Base-by-base conservation (phyloP, 2,329 filamentous ascomycete genomes). In the Ilyonectria sp. region DNA sequence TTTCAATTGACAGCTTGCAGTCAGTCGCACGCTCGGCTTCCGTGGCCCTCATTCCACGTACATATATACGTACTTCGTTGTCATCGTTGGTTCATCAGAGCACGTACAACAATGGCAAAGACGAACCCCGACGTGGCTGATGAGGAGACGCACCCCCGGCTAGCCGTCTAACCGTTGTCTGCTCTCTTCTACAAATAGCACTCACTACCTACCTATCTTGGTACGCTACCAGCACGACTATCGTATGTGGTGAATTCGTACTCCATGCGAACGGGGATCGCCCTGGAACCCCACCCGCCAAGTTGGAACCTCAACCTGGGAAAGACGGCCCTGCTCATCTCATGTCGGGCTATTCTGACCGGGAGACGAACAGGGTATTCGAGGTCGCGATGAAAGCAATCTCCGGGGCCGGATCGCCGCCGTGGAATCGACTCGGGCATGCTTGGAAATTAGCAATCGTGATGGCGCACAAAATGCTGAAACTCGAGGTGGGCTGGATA, bases 341-440 rank as follows among this genome's bases (percentile, higher is more conserved):
- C 61, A 69, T 35, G 60, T 58, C 68, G 62, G 65, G 68, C 64
- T 69, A 69, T 71, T 70, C 66, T 68, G 67, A 60, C 71, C 72
- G 60, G 57, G 63, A 65, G 66, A 62, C 29, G 59, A 66, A 31
- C 65, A 65, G 58, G 65, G 60, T 58, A 31, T 37, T 64, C 37
- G 64, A 71, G 52, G 64, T 62, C 63, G 46, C 54, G 52, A 68
- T 71, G 60, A 53, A 62, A 66, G 72, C 65, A 75, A 75, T 76
- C 68, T 75, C 74, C 74, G 72, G 60, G 50, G 61, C 70, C 70
- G 65, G 61, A 67, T 74, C 65, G 70, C 73, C 71, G 72, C 62
- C 65, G 60, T 75, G 37, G 63, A 67, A 73, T 71, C 56, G 63
- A 62, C 46, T 57, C 55, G 64, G 56, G 71, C 60, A 63, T 69